Conservation (phyloP, 139 green algal genomes). For the Chlamydomonas incerta region DNA sequence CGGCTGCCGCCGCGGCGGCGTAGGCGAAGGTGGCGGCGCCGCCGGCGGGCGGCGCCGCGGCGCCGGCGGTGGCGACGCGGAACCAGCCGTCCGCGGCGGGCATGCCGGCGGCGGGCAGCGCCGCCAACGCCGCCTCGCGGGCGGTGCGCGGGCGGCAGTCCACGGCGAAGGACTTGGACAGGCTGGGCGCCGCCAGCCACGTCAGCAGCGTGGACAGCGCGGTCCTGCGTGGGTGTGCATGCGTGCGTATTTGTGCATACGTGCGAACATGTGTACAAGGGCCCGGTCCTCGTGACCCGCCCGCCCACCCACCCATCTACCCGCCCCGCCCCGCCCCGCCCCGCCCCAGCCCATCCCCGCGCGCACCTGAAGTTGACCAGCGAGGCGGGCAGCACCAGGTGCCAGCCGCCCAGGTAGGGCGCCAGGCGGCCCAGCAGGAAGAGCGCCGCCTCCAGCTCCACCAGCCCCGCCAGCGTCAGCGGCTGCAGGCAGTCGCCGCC, state of each 20-base stretch:
- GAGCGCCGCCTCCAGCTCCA: slow-evolving; percentile 56
- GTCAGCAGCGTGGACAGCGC: slow-evolving; percentile 49
- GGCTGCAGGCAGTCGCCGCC: slow-evolving; percentile 40
- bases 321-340: too few species aligned
- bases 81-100: slow-evolving; percentile 57
- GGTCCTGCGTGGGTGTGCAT: slow-evolving; percentile 25
- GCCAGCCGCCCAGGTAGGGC: slow-evolving; percentile 50
- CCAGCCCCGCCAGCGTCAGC: slow-evolving; percentile 48
- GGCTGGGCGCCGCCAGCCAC: slow-evolving; percentile 43
- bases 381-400: slow-evolving; percentile 50
- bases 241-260: too few species aligned
- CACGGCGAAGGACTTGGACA: slow-evolving; percentile 39
- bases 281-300: too few species aligned
- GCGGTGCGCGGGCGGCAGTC: slow-evolving; percentile 45
- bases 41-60: neutral
- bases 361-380: slow-evolving; percentile 55
- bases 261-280: too few species aligned
- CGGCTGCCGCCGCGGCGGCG: neutral
- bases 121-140: neutral
- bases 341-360: neutral
- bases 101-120: slow-evolving; percentile 1
- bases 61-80: slow-evolving; percentile 30
- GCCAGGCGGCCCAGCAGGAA: slow-evolving; percentile 50
- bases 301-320: too few species aligned
- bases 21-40: neutral